Conservation (phyloP, 176 grass and related monocot genomes). For the Poa annua region DNA sequence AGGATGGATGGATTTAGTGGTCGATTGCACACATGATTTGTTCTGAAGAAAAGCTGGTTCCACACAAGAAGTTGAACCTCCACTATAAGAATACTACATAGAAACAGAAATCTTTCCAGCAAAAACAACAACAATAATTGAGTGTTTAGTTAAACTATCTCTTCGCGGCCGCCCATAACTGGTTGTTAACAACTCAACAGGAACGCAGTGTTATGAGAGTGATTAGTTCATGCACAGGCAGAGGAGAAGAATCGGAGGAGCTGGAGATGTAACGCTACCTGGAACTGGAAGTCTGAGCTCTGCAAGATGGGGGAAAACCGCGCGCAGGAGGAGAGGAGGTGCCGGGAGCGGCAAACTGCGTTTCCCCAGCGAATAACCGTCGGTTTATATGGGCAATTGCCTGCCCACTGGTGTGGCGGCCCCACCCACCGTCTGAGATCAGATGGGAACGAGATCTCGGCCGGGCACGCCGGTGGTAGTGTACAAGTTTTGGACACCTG, state of each 20-base stretch:
- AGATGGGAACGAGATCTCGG: too few species aligned
- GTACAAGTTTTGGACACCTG: too few species aligned
- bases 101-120: too few species aligned
- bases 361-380: neutral
- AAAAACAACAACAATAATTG: too few species aligned
- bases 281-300: neutral
- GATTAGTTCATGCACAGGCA: neutral
- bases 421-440: neutral
- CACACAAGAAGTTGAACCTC: neutral
- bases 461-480: too few species aligned
- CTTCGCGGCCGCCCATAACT: too few species aligned
- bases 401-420: constrained; percentile 20
- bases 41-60: neutral
- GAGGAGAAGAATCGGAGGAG: neutral
- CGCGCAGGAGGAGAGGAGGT: neutral
- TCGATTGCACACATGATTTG: neutral
- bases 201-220: too few species aligned
- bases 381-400: constrained; percentile 42
- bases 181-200: too few species aligned
- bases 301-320: neutral
- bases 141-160: too few species aligned
- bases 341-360: constrained; percentile 61
- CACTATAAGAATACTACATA: constrained; percentile 4
- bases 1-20: neutral
- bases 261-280: neutral